phyloP scores from a whole-genome alignment of 1,139 yeast genomes.

The Pichia sp. region DNA sequence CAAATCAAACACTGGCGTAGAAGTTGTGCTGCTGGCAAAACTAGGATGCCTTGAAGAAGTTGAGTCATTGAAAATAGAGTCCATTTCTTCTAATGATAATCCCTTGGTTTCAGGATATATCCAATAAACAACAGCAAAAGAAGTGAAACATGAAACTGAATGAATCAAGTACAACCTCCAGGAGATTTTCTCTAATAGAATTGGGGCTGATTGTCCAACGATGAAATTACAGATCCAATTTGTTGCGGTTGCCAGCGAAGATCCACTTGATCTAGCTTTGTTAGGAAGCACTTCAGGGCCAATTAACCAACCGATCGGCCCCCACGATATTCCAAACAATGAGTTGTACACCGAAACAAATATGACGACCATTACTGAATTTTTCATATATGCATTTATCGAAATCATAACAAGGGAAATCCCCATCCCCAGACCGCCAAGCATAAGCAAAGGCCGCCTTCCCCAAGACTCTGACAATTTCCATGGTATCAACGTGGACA shows the following conservation, averaged over 20 bases:
- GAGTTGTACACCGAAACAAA: slow-evolving; percentile 79
- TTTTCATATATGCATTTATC: slow-evolving; percentile 8
- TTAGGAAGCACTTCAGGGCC: slow-evolving; percentile 78
- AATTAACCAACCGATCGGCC: slow-evolving; percentile 93
- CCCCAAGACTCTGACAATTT: slow-evolving; percentile 88
- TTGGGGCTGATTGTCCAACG: slow-evolving; percentile 89
- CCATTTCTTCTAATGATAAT: slow-evolving; percentile 84
- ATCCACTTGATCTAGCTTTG: slow-evolving; percentile 86
- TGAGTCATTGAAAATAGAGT: slow-evolving; percentile 61
- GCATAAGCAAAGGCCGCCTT: slow-evolving; percentile 69
- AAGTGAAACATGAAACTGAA: slow-evolving; percentile 67
- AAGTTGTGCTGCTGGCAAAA: not conserved
- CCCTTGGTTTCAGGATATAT: slow-evolving; percentile 91
- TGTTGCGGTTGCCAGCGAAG: slow-evolving; percentile 85
- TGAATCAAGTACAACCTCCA: slow-evolving; percentile 85
- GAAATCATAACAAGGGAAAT: slow-evolving; percentile 54
- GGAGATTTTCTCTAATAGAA: slow-evolving; percentile 66
- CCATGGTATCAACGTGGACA: slow-evolving; percentile 87
- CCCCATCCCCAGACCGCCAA: slow-evolving; percentile 81
- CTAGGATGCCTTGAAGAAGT: slow-evolving; percentile 17
- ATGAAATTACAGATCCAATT: slow-evolving; percentile 94
- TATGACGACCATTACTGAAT: slow-evolving; percentile 55
- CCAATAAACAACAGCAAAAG: slow-evolving; percentile 63
- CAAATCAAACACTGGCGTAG: not conserved
- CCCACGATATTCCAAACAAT: slow-evolving; percentile 87